These are phyloP conservation scores for Seiridium unicorne DNA, from an alignment of 2,329 filamentous ascomycete species.

Conservation along the genomic window DNA sequence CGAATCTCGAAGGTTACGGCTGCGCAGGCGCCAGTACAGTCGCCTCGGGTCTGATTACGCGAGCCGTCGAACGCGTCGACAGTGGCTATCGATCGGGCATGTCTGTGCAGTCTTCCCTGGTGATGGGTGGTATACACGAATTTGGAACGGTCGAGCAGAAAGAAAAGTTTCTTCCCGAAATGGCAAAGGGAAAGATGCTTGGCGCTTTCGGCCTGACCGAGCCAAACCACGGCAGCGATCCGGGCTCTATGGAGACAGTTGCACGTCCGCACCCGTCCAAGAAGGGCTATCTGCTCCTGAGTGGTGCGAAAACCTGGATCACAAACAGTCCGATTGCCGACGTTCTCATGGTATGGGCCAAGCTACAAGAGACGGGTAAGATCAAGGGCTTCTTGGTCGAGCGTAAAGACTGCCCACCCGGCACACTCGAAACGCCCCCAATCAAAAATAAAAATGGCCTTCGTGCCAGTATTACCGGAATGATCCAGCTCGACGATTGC, in stretches of 20 bases:
- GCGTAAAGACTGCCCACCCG: constrained; percentile 77
- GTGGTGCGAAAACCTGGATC: constrained; percentile 91
- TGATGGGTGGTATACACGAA: constrained; percentile 88
- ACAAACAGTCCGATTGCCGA: constrained; percentile 91
- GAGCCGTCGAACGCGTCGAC: constrained; percentile 87
- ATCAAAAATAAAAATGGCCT: constrained; percentile 96
- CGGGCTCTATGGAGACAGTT: constrained; percentile 84
- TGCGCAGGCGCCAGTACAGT: constrained; percentile 87
- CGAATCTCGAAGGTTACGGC: constrained; percentile 82
- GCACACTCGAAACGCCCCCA: constrained; percentile 85
- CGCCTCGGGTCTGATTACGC: constrained; percentile 84
- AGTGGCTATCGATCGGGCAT: constrained; percentile 90
- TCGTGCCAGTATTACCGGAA: constrained; percentile 89
- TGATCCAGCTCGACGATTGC: constrained; percentile 93
- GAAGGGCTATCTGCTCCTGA: constrained; percentile 76
- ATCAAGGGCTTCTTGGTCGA: constrained; percentile 93
- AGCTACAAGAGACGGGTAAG: constrained; percentile 86
- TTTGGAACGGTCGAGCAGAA: constrained; percentile 87
- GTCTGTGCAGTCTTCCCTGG: constrained; percentile 90
- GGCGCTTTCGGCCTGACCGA: constrained; percentile 90
- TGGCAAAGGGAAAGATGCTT: constrained; percentile 80
- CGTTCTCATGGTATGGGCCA: constrained; percentile 87
- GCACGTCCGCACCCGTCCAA: constrained; percentile 84
- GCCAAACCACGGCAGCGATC: constrained; percentile 90
- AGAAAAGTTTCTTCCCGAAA: constrained; percentile 73